A percentile compares a stretch with the other conserved stretches of the same genome.
These are phyloP conservation scores for Lactifluus piperatus DNA, from an alignment of 768 basidiomycete genomes.

Conservation along the genomic window DNA sequence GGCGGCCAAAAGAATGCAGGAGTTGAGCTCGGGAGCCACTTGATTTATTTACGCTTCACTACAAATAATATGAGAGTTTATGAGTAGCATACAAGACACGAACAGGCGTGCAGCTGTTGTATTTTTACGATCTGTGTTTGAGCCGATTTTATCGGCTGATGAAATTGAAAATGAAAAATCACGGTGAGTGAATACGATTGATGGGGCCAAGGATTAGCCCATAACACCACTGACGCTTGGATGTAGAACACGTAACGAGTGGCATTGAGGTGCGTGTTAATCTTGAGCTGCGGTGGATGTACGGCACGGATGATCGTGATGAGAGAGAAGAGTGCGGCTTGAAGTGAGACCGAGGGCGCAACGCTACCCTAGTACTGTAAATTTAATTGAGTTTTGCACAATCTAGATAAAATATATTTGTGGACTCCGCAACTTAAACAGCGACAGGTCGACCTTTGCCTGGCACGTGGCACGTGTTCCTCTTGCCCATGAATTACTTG, in stretches of 20 bases:
- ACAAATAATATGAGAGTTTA: not conserved
- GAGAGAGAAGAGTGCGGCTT: not conserved
- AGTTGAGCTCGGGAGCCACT: conserved; percentile 9
- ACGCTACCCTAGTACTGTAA: not conserved
- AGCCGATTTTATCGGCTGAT: not conserved
- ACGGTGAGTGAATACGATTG: not conserved
- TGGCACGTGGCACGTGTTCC: not conserved
- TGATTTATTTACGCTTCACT: not conserved
- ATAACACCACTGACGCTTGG: not conserved
- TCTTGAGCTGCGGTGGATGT: not conserved
- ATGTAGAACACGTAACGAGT: not conserved
- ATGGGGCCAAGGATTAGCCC: not conserved
- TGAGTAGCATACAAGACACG: not conserved
- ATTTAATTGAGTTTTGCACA: not conserved
- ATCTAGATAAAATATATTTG: not conserved
- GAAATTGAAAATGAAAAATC: not conserved
- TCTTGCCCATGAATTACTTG: not conserved
- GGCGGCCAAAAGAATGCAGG: not conserved
- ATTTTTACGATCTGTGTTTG: not conserved
- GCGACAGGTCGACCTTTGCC: too few relatives aligned
- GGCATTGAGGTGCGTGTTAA: not conserved
- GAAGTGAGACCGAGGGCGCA: not conserved
- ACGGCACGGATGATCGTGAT: conserved; percentile 4
- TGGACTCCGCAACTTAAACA: not conserved
- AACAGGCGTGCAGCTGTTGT: not conserved